phyloP scores from a whole-genome alignment of 192 early-diverging fungal genomes.

The Gryganskiella cystojenkinii region DNA sequence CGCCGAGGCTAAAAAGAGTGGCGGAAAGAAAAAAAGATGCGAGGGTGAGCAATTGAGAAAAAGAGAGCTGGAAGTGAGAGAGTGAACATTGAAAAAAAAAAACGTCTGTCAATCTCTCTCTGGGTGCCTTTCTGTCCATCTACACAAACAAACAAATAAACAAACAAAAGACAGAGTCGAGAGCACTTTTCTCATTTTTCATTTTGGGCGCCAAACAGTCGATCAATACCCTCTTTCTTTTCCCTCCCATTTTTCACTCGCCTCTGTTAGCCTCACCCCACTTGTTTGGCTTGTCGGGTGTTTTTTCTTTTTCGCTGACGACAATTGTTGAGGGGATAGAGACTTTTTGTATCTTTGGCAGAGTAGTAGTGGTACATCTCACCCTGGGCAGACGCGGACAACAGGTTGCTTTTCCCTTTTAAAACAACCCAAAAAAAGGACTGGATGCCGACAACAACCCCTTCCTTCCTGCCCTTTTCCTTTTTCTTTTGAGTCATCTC shows the following conservation, averaged over 20 bases:
- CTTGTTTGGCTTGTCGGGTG: neutral
- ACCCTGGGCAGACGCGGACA: too few species aligned
- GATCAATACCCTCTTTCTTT: neutral
- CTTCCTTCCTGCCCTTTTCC: neutral
- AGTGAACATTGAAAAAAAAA: neutral
- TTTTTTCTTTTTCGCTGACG: neutral
- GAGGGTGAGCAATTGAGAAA: neutral
- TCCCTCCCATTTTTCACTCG: neutral
- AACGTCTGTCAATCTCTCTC: neutral
- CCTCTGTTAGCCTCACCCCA: neutral
- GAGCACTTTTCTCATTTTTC: too few species aligned
- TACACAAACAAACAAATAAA: neutral
- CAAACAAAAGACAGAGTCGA: neutral
- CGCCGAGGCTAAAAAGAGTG: neutral
- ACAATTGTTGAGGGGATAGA: too few species aligned
- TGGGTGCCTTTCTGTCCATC: neutral
- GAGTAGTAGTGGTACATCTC: too few species aligned
- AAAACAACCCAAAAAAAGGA: too few species aligned
- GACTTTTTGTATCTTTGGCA: too few species aligned
- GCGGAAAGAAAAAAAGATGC: neutral
- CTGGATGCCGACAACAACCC: neutral
- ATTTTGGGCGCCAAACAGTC: too few species aligned
- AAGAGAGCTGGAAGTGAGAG: neutral
- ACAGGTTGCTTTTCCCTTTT: too few species aligned
- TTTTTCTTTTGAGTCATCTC: neutral